phyloP scores from a whole-genome alignment of 768 basidiomycete species.

The Thelephora aurantiotincta region DNA sequence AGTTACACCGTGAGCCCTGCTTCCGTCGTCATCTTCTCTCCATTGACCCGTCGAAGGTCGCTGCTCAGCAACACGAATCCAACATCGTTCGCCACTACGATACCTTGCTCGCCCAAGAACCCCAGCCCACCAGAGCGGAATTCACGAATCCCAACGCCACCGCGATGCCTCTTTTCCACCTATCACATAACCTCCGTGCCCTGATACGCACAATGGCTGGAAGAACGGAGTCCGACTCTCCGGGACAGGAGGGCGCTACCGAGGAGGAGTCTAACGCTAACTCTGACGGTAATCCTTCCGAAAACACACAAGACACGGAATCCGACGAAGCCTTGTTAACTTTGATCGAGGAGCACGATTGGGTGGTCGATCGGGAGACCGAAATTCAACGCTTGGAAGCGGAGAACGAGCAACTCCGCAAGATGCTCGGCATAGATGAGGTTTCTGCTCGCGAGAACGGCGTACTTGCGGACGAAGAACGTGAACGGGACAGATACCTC shows the following conservation, averaged over 20 bases:
- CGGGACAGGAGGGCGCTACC: background rate
- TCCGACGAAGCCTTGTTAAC: constrained; percentile 27
- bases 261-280: constrained; percentile 4
- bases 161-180: constrained; percentile 53
- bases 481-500: constrained; percentile 14
- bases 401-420: constrained; percentile 74
- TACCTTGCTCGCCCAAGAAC: constrained; percentile 55
- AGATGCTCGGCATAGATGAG: constrained; percentile 61
- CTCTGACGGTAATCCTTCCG: constrained; percentile 1
- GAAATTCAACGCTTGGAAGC: constrained; percentile 72
- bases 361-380: constrained; percentile 76
- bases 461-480: constrained; percentile 30
- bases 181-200: constrained; percentile 55
- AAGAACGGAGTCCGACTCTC: constrained; percentile 23
- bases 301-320: constrained; percentile 5
- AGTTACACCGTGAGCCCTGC: constrained; percentile 62
- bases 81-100: constrained; percentile 88
- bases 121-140: constrained; percentile 38
- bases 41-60: constrained; percentile 36
- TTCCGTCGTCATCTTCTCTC: background rate
- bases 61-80: constrained; percentile 85
- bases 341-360: constrained; percentile 46
- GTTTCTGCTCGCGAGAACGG: constrained; percentile 37
- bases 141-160: constrained; percentile 45
- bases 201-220: constrained; percentile 61